Evolutionary conservation across 2,329 filamentous ascomycete species (phyloP).

Genomic region (Didymella keratinophila): DNA sequence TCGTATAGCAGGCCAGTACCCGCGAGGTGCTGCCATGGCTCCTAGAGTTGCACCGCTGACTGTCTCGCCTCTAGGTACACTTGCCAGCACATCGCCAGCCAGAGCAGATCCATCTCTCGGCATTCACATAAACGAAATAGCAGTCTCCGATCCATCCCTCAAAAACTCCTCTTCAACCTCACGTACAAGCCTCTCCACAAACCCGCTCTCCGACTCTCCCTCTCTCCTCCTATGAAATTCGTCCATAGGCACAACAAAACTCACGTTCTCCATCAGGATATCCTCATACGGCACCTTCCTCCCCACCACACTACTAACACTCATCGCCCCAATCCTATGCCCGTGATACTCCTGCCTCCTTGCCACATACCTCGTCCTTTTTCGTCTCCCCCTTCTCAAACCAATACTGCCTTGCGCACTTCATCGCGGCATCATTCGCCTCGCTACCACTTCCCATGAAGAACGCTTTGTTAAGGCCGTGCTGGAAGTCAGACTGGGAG

Average conservation of each 20-base stretch:
- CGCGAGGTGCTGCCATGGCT: not conserved
- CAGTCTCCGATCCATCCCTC: not conserved
- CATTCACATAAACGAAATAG: not conserved
- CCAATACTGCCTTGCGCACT: too few species aligned
- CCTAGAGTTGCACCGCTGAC: not conserved
- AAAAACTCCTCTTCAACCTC: not conserved
- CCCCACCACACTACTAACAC: not conserved
- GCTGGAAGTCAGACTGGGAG: too few species aligned
- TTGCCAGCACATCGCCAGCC: not conserved
- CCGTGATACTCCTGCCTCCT: too few species aligned
- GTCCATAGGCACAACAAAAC: not conserved
- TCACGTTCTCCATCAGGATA: not conserved
- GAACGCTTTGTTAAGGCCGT: too few species aligned
- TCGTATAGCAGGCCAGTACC: not conserved
- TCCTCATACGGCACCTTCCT: not conserved
- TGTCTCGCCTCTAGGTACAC: not conserved
- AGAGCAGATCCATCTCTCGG: not conserved
- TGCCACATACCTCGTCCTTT: too few species aligned
- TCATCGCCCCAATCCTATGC: too few species aligned
- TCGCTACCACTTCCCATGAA: too few species aligned
- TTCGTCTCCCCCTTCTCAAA: too few species aligned
- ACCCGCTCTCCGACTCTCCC: too few species aligned
- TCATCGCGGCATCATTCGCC: too few species aligned
- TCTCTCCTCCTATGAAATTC: not conserved
- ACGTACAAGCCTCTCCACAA: too few species aligned